Conservation (phyloP, 73 alveolate genomes). For the Paramecium bursaria region DNA sequence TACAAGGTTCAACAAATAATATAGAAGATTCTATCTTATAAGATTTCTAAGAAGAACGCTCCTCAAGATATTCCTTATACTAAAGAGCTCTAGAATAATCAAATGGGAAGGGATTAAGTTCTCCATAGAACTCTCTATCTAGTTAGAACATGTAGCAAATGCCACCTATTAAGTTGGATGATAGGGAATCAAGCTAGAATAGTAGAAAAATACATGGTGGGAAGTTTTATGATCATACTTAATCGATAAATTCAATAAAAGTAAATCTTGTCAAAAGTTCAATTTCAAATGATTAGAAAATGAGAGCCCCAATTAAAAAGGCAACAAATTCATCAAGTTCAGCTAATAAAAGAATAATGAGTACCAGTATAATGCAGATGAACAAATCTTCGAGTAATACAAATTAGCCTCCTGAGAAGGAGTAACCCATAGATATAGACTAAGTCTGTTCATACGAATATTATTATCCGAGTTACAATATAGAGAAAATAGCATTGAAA, state of each 20-base stretch:
- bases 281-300: slow-evolving; percentile 19
- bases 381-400: no score
- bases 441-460: slow-evolving; percentile 21
- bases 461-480: slow-evolving; percentile 35
- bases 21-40: slow-evolving; percentile 39
- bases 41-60: slow-evolving; percentile 50
- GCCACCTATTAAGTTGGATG: slow-evolving; percentile 50
- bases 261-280: slow-evolving; percentile 37
- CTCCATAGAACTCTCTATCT: slow-evolving; percentile 24
- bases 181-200: slow-evolving; percentile 43
- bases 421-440: background rate
- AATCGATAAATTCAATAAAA: slow-evolving; percentile 40
- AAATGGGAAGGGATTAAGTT: slow-evolving; percentile 6
- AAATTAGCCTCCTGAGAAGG: background rate
- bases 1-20: slow-evolving; percentile 16
- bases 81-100: background rate
- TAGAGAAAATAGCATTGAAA: background rate
- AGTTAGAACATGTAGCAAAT: slow-evolving; percentile 13
- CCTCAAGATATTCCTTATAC: slow-evolving; percentile 53
- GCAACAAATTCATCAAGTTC: slow-evolving; percentile 44
- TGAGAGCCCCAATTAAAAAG: slow-evolving; percentile 12
- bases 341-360: slow-evolving; percentile 1
- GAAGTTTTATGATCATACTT: slow-evolving; percentile 23
- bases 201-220: slow-evolving; percentile 33
- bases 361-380: slow-evolving; percentile 26